Conservation (phyloP, 768 basidiomycete genomes). For the Mycena vitilis region DNA sequence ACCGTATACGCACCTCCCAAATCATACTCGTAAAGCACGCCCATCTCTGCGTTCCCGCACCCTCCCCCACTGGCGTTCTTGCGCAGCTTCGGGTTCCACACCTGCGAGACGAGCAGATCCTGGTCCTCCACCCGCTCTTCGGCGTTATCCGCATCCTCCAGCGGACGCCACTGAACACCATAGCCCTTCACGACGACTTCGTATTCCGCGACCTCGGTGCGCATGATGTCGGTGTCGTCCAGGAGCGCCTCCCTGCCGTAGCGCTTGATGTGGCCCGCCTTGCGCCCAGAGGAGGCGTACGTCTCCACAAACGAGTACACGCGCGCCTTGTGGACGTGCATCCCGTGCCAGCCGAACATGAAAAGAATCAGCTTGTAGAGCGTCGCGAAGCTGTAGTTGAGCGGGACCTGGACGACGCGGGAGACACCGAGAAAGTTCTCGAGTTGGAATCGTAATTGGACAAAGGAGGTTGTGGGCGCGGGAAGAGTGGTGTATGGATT, state of each 20-base stretch:
- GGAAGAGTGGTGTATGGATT: background rate
- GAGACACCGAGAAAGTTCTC: background rate
- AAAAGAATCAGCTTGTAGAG: background rate
- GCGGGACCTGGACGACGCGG: background rate
- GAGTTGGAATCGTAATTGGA: background rate
- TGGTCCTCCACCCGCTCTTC: background rate
- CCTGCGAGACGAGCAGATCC: background rate
- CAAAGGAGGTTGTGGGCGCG: background rate
- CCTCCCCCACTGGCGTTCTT: background rate
- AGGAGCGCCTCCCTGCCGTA: background rate
- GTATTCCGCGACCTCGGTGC: background rate
- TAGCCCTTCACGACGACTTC: background rate
- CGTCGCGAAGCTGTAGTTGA: conserved; percentile 1
- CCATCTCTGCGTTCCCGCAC: background rate
- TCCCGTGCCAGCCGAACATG: conserved; percentile 1
- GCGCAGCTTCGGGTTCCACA: background rate
- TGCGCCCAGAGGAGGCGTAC: background rate
- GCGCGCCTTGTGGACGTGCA: background rate
- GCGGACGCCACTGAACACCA: background rate
- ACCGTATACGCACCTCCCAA: background rate
- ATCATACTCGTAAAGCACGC: background rate
- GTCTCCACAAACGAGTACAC: background rate
- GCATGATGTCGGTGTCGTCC: background rate
- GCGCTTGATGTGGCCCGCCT: background rate
- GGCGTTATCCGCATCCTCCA: background rate